These are phyloP conservation scores for Pythium phragmiticola DNA, from an alignment of 352 stramenopile species.

Conservation along the genomic window DNA sequence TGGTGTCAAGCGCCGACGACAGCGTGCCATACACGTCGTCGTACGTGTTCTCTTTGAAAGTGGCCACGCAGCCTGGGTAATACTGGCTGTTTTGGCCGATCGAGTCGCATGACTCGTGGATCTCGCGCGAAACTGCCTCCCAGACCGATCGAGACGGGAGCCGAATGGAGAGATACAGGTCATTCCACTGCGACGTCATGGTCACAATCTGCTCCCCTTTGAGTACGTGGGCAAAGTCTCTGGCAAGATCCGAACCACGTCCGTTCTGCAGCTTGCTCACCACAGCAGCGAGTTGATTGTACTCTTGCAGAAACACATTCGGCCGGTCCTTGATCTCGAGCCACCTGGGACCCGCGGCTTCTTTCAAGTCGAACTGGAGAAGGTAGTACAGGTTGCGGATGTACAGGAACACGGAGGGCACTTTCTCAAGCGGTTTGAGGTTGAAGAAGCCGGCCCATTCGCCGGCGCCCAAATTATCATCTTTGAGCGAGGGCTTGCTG, in stretches of 20 bases:
- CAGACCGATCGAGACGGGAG: too few relatives aligned
- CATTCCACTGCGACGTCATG: background rate
- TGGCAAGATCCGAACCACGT: background rate
- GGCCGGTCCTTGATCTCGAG: background rate
- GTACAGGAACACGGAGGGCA: background rate
- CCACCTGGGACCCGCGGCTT: background rate
- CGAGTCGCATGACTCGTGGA: too few relatives aligned
- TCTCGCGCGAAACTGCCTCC: too few relatives aligned
- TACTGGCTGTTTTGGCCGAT: too few relatives aligned
- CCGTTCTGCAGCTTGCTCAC: background rate
- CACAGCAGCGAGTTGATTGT: background rate
- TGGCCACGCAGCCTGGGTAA: too few relatives aligned
- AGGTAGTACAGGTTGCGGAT: background rate
- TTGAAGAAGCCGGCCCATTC: too few relatives aligned
- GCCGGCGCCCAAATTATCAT: too few relatives aligned
- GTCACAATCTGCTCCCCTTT: background rate
- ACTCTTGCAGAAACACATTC: background rate
- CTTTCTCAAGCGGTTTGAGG: too few relatives aligned
- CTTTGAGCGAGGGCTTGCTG: too few relatives aligned
- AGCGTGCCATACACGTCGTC: too few relatives aligned
- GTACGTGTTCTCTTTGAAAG: too few relatives aligned
- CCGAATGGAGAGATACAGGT: background rate
- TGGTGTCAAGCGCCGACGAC: too few relatives aligned
- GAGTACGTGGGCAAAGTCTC: background rate
- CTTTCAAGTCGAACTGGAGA: background rate